Percentiles rank a stretch among this genome's conserved stretches.
phyloP scores from a whole-genome alignment of 352 stramenopile species.

The Nothophytophthora sp. region DNA sequence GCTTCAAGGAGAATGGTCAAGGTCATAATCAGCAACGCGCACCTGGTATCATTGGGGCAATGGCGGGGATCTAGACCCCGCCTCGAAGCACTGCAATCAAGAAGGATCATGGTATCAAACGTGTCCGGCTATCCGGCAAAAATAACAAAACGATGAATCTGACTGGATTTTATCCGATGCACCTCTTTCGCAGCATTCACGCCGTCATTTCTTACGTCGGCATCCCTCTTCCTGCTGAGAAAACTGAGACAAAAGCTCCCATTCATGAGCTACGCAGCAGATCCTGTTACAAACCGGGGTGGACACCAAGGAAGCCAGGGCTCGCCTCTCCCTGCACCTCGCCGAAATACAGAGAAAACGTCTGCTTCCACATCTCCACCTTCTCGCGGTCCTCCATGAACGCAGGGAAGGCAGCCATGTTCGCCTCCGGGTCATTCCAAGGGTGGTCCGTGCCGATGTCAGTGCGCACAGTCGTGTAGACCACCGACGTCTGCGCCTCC shows the following conservation, averaged over 20 bases:
- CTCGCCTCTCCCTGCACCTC: conserved; percentile 47
- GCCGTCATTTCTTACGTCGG: too few relatives aligned
- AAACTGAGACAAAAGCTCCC: too few relatives aligned
- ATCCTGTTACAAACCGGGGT: conserved; percentile 39
- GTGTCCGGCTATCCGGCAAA: neutral
- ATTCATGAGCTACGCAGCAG: too few relatives aligned
- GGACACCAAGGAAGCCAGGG: conserved; percentile 39
- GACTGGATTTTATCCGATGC: neutral
- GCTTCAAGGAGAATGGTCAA: neutral
- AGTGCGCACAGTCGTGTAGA: conserved; percentile 31
- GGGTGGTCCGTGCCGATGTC: conserved; percentile 33
- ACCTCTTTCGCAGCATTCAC: too few relatives aligned
- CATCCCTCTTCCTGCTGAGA: too few relatives aligned
- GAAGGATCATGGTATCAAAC: too few relatives aligned
- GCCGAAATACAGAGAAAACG: conserved; percentile 55
- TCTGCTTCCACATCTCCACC: conserved; percentile 43
- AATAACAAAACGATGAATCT: neutral
- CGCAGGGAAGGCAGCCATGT: conserved; percentile 27
- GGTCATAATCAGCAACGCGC: conserved; percentile 5
- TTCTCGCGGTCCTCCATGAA: conserved; percentile 57
- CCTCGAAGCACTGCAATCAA: too few relatives aligned
- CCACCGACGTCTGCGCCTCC: conserved; percentile 28
- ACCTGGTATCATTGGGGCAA: neutral
- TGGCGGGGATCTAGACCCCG: neutral
- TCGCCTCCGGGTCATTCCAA: conserved; percentile 39